Base-by-base conservation (phyloP, 805 yeast genomes). In the Zygoascus flipseniorum region DNA sequence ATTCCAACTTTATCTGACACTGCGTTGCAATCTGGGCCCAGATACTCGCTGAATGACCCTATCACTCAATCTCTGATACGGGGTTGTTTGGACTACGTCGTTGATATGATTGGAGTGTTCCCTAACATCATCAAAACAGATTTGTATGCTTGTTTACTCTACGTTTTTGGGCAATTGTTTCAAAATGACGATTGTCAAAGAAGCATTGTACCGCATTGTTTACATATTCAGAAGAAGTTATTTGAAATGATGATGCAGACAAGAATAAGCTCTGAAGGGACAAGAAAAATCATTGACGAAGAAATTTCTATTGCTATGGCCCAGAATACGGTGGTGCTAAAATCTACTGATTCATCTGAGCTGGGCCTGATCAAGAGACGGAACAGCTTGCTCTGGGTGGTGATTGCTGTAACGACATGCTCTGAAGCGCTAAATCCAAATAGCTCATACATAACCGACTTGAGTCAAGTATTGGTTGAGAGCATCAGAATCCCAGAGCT, bases 121-220 rank as follows among this genome's bases (percentile, higher is more conserved):
- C 92, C 95, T 0, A 79, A 74, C 26, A 74, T 84, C 18, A 85
- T 88, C 47, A 80, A 80, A 58, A 67, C 73, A 11, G 98, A 92
- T 65, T 69, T 92, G 31, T 80, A 80, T 62, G 77, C 90, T 0
- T 83, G 95, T 60, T 61, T 86, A 42, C 67, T 90, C 23, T 83
- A 76, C 60, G 75, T 85, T 6, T 77, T 85, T 54, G 79, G 84
- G 6, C 73, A 75, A 60, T 71, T 85, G 50, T 79, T 77, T 62
- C 77, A 79, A 60, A 70, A 72, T 45, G 64, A 70, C 26, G 53
- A 54, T 13, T 69, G 72, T 45, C 72, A 73, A 42, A 69, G 70
- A 54, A 64, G 70, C 60, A 62, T 81, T 8, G 72, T 80, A 13
- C 81, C 88, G 0, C 72, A 76, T 5, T 63, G 82, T 18, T 61